Evolutionary conservation across 257 asterid genomes (phyloP).

Genomic region (Penstemon davidsonii): DNA sequence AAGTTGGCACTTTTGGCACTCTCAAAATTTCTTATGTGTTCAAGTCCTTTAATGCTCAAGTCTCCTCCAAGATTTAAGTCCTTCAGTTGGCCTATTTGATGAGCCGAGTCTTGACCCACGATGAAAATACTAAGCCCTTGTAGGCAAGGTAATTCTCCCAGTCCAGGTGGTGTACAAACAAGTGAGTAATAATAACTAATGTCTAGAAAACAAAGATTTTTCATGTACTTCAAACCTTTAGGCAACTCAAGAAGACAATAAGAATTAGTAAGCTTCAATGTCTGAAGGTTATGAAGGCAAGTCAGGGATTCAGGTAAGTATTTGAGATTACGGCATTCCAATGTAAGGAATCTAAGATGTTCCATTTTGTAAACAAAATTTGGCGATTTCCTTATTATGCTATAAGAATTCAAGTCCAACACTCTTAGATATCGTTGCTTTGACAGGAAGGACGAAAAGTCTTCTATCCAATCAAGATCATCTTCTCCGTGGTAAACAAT

Average conservation of each 20-base stretch:
- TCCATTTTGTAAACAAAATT: no score
- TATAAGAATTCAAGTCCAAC: no score
- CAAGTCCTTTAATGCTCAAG: no score
- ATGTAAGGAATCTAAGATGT: neutral
- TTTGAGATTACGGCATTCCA: neutral
- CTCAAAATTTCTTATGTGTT: no score
- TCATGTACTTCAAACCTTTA: neutral
- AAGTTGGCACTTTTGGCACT: no score
- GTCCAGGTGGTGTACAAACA: no score
- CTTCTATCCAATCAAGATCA: fast-evolving
- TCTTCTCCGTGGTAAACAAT: neutral
- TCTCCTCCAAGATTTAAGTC: slow-evolving; percentile 13
- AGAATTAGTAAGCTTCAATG: slow-evolving; percentile 5
- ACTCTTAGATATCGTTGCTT: neutral
- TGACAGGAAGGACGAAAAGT: neutral
- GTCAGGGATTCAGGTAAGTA: neutral
- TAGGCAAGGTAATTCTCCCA: no score
- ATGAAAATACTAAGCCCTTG: no score
- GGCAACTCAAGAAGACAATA: neutral
- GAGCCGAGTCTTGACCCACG: neutral
- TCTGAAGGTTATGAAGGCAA: slow-evolving; percentile 12
- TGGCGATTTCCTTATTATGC: neutral
- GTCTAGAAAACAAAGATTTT: no score
- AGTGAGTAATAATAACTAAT: no score
- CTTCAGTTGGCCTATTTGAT: slow-evolving; percentile 8